Conservation (phyloP, 139 green algal genomes). For the Coelastrella sp. region DNA sequence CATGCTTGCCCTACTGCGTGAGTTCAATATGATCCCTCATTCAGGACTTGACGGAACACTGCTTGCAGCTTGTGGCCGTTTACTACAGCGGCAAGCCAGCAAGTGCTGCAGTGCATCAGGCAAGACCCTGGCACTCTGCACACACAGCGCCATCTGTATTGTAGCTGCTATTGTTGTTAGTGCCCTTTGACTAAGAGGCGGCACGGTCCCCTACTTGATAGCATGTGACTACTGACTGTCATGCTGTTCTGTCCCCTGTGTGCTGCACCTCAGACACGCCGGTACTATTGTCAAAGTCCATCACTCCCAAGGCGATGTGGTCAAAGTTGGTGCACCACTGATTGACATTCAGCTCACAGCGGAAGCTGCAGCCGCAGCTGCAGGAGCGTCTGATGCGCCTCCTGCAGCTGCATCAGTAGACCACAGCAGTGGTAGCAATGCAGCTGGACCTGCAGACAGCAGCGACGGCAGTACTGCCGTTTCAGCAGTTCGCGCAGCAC, state of each 20-base stretch:
- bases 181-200: too few species aligned
- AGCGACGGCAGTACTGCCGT: background rate
- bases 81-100: too few species aligned
- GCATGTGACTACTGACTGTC: background rate
- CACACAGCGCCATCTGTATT: too few species aligned
- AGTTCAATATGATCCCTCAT: too few species aligned
- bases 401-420: background rate
- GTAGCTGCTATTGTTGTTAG: too few species aligned
- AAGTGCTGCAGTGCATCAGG: too few species aligned
- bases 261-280: conserved; percentile 53
- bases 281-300: conserved; percentile 75
- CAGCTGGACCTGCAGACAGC: too few species aligned
- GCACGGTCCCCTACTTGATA: too few species aligned
- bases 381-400: background rate
- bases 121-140: too few species aligned
- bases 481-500: conserved; percentile 67
- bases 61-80: too few species aligned
- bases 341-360: conserved; percentile 70
- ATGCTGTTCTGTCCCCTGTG: conserved; percentile 28
- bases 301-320: conserved; percentile 70
- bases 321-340: conserved; percentile 84
- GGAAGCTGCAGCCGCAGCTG: conserved; percentile 24
- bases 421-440: conserved; percentile 23
- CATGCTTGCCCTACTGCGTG: too few species aligned
- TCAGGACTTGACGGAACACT: too few species aligned